Base-by-base conservation (phyloP, 2,329 filamentous ascomycete species). In the Aspergillus melleus region DNA sequence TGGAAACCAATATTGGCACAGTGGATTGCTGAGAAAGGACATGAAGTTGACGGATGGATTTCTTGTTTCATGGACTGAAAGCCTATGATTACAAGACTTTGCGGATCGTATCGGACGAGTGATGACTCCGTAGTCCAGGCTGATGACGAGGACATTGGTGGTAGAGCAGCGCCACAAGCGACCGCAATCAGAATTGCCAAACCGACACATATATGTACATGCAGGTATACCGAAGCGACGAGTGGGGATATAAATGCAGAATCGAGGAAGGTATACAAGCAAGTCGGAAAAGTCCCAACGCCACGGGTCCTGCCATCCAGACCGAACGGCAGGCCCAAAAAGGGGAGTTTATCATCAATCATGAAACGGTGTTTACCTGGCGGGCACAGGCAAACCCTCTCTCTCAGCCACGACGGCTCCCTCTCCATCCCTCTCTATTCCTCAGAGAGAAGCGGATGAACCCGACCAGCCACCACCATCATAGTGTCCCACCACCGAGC, bases 221-320 rank as follows among this genome's bases (percentile, higher is more conserved):
- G 51, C 47, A 55, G 30, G 32, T 42, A 57, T 52, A 55, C 44
- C 36, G 42, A 51, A 49, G 49, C 50, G 44, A 47, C 19, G 46
- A 29, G 49, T 39, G 26, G 49, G 10, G 22, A 58, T 49, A 54
- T 29, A 52, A 58, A 49, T 50, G 52, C 42, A 59, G 29, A 53
- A 52, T 32, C 49, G 32, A 57, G 22, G 24, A 57, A 61, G 59
- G 53, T 58, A 63, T 58, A 64, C 46, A 63, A 47, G 46, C 49
- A 60, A 59, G 49, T 57, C 54, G 55, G 61, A 49, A 52, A 49
- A 62, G 64, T 58, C 63, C 64, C 52, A 69, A 69, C 67, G 67
- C 67, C 66, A 55, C 51, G 55, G 54, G 32, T 5, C 53, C 59
- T 60, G 56, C 58, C 42, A 47, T 55, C 50, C n/a, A 11, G 49